Base-by-base conservation (phyloP, 75 land plant species). In the Sequoiadendron giganteum region DNA sequence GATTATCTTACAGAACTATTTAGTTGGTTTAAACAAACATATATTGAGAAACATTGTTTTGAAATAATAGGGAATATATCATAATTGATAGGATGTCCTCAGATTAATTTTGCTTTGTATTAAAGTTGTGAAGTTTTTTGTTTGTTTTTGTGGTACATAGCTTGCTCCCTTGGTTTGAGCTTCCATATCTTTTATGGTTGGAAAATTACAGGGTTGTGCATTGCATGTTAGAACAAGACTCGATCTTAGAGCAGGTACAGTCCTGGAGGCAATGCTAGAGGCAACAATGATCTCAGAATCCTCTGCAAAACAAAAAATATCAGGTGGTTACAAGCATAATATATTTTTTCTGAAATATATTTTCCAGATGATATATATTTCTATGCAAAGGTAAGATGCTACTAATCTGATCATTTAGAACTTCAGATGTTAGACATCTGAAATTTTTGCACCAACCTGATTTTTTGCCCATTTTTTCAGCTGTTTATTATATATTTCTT, bases 221-320 rank as follows among this genome's bases (percentile, higher is more conserved):
- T 89, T 48, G 4, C 54, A 89, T 86, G 94, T 93, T 79, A 92
- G 91, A 86, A 52, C 89, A 86, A 90, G 91, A 48, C 34, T 94
- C 18, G 94, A 94, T 89, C 86, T 90, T 85, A 92, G 93, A 45
- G 92, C 95, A 86, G 95, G 87, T 2, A 91, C 87, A 85, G 91
- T 95, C 11, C 87, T 95, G 56, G 90, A 87, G 58, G 94, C 93
- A 79, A 93, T 96, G 89, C 78, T 96, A 43, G 90, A 96, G 79
- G 91, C 93, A 81, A 92, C 93, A 15, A 80, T 91, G 83, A 88
- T 58, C 49, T 75, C 88, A 32, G 96, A 93, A 82, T 83, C 82
- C 36, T 87, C 76, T 47, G 88, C 88, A 16, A 95, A 92, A 89
- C 88, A 90, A 78, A 89, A 89, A 39, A 48, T 76, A 56, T 90